Evolutionary conservation across 495 filamentous ascomycete species (phyloP), one percentile per base, ranked within the genome.

Genomic region (Poronia punctata): DNA sequence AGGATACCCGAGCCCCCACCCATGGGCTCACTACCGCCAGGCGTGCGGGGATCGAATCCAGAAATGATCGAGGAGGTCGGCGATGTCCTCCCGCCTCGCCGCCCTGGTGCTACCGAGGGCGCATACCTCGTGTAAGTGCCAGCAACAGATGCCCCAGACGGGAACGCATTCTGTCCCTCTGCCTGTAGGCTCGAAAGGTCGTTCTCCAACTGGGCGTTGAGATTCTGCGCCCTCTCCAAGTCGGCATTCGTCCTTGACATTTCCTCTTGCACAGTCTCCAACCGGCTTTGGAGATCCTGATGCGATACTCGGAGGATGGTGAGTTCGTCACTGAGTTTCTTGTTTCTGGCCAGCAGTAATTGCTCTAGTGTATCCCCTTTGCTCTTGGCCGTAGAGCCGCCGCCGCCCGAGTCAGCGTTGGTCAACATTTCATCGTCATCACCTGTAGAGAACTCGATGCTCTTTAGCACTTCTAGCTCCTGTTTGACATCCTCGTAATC

Each of bases 61-160:
- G 88, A 95, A 47, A 99, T 96, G 50, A 97, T 97, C 9, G 92
- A 96, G 4, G 88, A 95, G 12, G 92, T 96, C 9, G 92, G 92
- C 7, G 93, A 97, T n/a, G 80, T 74, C 25, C 78, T 66, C 19
- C 85, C 78, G 18, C 84, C 70, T 17, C 67, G 68, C 42, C 75
- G 71, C 8, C 67, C 70, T 6, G 74, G 74, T 38, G 76, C 76
- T 5, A 83, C 74, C 5, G 88, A 86, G 48, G 84, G 78, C 1
- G 85, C 84, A 56, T 90, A 84, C 24, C 85, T 81, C 5, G 84
- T 88, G 56, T 94, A 90, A 24, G 88, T 96, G n/a, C 88, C 89
- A 8, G 92, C 88, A 16, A 95, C 84, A 12, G 92, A 97, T 10
- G 85, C 86, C 19, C 84, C 82, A 2, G 86, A 88, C 10, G 88